These are phyloP conservation scores for Exophiala oligosperma DNA, from an alignment of 2,329 filamentous ascomycete species.

Conservation along the genomic window DNA sequence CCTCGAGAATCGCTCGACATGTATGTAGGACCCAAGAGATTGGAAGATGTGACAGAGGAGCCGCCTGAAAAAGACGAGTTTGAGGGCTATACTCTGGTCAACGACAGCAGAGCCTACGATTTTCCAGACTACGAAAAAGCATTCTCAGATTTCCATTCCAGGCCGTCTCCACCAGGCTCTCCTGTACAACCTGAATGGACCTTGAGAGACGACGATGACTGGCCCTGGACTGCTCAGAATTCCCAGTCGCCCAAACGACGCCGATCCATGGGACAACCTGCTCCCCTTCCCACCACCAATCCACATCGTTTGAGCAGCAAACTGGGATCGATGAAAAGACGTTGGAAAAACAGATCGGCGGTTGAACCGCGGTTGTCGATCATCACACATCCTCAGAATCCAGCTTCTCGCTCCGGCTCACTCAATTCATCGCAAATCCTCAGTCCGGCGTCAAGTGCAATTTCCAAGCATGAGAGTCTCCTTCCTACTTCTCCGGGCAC, in stretches of 20 bases:
- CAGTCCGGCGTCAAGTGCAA: slow-evolving; percentile 37
- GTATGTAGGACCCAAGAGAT: slow-evolving; percentile 57
- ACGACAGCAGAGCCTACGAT: slow-evolving; percentile 24
- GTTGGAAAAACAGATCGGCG: slow-evolving; percentile 54
- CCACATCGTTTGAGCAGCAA: slow-evolving; percentile 66
- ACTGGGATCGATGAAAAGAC: slow-evolving; percentile 55
- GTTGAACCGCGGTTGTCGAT: slow-evolving; percentile 53
- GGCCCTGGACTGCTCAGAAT: slow-evolving; percentile 8
- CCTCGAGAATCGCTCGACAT: slow-evolving; percentile 51
- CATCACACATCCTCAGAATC: slow-evolving; percentile 63
- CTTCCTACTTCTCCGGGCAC: slow-evolving; percentile 63
- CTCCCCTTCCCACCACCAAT: slow-evolving; percentile 52
- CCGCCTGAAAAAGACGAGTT: slow-evolving; percentile 31
- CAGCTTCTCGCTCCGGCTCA: slow-evolving; percentile 43
- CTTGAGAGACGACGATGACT: slow-evolving; percentile 20
- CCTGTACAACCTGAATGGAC: slow-evolving; percentile 23
- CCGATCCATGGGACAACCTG: slow-evolving; percentile 59
- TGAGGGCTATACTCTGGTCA: slow-evolving; percentile 24
- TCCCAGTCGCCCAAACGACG: slow-evolving; percentile 56
- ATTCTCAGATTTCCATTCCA: slow-evolving; percentile 12
- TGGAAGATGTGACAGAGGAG: slow-evolving; percentile 86
- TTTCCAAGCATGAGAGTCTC: slow-evolving; percentile 50
- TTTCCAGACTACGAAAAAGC: slow-evolving; percentile 38
- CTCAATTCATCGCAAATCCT: slow-evolving; percentile 39
- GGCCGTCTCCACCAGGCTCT: slow-evolving; percentile 15